Evolutionary conservation across 1,284 basidiomycete genomes (phyloP).

Genomic region (Leccinum griseonigrum): DNA sequence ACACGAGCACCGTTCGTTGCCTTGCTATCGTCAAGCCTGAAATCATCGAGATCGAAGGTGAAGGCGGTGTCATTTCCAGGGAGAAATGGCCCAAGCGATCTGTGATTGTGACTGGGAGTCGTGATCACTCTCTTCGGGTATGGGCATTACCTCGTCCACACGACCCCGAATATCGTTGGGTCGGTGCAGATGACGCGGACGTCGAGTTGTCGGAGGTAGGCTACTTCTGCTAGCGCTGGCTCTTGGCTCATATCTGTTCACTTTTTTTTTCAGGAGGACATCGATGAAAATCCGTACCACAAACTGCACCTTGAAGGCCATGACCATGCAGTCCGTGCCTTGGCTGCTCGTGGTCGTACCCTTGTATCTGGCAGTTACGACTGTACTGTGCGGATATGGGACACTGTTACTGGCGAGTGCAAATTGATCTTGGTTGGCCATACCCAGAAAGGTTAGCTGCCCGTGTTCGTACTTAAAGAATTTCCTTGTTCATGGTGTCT

Average conservation of each 20-base stretch:
- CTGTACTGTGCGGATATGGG: slow-evolving; percentile 91
- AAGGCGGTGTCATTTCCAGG: slow-evolving; percentile 52
- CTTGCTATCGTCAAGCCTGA: slow-evolving; percentile 89
- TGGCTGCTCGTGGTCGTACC: slow-evolving; percentile 87
- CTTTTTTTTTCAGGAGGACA: slow-evolving; percentile 51
- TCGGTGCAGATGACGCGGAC: slow-evolving; percentile 64
- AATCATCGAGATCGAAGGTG: slow-evolving; percentile 66
- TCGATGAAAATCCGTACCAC: slow-evolving; percentile 89
- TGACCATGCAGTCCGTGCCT: slow-evolving; percentile 85
- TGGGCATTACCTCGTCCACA: slow-evolving; percentile 84
- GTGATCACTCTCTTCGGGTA: slow-evolving; percentile 86
- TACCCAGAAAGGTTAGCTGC: slow-evolving; percentile 77
- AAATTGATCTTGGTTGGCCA: slow-evolving; percentile 83
- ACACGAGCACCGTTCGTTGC: slow-evolving; percentile 91
- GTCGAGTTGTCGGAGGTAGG: slow-evolving; percentile 68
- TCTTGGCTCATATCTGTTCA: slow-evolving; percentile 9
- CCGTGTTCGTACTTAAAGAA: background rate
- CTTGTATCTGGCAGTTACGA: slow-evolving; percentile 96
- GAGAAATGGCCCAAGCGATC: slow-evolving; percentile 85
- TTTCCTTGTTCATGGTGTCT: slow-evolving; percentile 4
- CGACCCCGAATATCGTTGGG: slow-evolving; percentile 75
- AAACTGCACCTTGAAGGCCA: slow-evolving; percentile 83
- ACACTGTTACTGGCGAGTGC: slow-evolving; percentile 84
- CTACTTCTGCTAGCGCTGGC: slow-evolving; percentile 15
- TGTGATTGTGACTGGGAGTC: slow-evolving; percentile 89